Conservation (phyloP, 495 filamentous ascomycete genomes). For the Pseudomonodictys pantanalensis region DNA sequence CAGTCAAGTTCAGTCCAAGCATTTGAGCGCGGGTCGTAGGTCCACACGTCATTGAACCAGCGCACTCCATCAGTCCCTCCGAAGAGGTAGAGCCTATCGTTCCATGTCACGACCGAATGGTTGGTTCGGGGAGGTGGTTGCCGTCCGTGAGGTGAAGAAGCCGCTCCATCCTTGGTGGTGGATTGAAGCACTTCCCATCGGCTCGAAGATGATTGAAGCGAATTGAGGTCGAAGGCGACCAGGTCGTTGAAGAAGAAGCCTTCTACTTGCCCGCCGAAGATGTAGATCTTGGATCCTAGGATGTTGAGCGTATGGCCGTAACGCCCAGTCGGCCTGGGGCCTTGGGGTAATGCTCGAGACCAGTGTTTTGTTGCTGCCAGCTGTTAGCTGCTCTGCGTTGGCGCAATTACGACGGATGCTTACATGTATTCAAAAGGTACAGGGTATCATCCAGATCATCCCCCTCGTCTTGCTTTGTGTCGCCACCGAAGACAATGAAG, state of each 20-base stretch:
- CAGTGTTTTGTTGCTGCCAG: slow-evolving; percentile 87
- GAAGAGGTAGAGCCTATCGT: slow-evolving; percentile 94
- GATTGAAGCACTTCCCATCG: slow-evolving; percentile 88
- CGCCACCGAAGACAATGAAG: slow-evolving; percentile 98
- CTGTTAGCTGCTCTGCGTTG: neutral
- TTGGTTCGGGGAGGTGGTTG: slow-evolving; percentile 89
- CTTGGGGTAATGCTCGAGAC: slow-evolving; percentile 85
- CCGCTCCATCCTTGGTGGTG: slow-evolving; percentile 67
- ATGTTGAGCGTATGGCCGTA: slow-evolving; percentile 98
- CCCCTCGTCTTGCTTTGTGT: slow-evolving; percentile 91
- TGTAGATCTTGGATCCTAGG: slow-evolving; percentile 89
- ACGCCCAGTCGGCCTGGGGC: slow-evolving; percentile 77
- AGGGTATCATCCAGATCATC: slow-evolving; percentile 92
- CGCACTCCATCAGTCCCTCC: slow-evolving; percentile 90
- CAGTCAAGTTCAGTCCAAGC: slow-evolving; percentile 86
- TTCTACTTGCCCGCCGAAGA: slow-evolving; percentile 97
- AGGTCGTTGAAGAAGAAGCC: slow-evolving; percentile 97
- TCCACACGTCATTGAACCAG: slow-evolving; percentile 99
- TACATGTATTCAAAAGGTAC: slow-evolving; percentile 97
- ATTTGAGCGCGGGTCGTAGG: slow-evolving; percentile 79
- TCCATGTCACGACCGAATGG: slow-evolving; percentile 86
- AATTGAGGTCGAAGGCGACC: slow-evolving; percentile 94
- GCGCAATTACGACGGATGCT: slow-evolving; percentile 35
- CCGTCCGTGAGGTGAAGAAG: slow-evolving; percentile 39
- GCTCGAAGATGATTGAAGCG: slow-evolving; percentile 80